Percentiles rank a stretch among this genome's conserved stretches.
Evolutionary conservation across 768 basidiomycete genomes (phyloP).

Genomic region (Cystofilobasidium capitatum): DNA sequence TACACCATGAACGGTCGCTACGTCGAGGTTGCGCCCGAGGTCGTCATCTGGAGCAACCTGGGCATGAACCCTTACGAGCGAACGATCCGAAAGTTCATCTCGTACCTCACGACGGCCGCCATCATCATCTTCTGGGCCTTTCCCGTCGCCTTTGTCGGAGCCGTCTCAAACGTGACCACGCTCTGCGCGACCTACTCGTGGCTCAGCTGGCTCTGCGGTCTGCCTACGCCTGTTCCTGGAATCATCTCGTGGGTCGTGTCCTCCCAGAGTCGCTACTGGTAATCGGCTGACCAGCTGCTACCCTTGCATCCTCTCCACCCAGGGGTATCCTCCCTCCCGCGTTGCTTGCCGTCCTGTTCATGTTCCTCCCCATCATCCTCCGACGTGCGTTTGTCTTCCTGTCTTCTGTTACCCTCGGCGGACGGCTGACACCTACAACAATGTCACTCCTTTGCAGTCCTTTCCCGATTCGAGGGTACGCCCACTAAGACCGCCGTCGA

Average conservation of each 20-base stretch:
- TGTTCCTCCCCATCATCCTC: slow-evolving; percentile 74
- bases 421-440: background rate
- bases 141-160: slow-evolving; percentile 75
- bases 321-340: slow-evolving; percentile 85
- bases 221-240: slow-evolving; percentile 43
- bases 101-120: slow-evolving; percentile 64
- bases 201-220: slow-evolving; percentile 72
- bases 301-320: slow-evolving; percentile 42
- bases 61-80: slow-evolving; percentile 74
- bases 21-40: slow-evolving; percentile 72
- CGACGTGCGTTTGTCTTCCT: slow-evolving; percentile 45
- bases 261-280: background rate
- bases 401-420: background rate
- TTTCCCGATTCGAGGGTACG: slow-evolving; percentile 80
- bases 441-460: slow-evolving; percentile 40
- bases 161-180: slow-evolving; percentile 65
- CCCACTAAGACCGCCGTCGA: slow-evolving; percentile 75
- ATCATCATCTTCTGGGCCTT: slow-evolving; percentile 82
- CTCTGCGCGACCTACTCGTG: slow-evolving; percentile 58
- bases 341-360: slow-evolving; percentile 78
- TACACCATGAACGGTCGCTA: slow-evolving; percentile 59
- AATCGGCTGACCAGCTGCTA: background rate
- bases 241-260: background rate
- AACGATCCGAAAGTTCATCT: slow-evolving; percentile 55
- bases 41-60: slow-evolving; percentile 88